These are phyloP conservation scores for Cordyceps cicadae DNA, from an alignment of 2,329 filamentous ascomycete species.

Conservation along the genomic window DNA sequence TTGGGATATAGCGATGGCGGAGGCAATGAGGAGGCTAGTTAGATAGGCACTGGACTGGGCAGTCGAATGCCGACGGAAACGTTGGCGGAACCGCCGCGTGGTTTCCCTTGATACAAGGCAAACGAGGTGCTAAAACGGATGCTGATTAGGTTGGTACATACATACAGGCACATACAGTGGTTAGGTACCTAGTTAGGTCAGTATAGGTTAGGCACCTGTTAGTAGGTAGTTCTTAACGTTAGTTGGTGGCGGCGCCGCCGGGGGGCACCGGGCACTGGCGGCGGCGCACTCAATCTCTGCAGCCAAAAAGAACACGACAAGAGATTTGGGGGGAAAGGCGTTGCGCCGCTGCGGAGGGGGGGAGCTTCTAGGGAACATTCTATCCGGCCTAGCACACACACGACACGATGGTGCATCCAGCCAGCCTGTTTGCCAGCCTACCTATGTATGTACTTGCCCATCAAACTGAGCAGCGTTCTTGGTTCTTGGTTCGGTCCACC, in stretches of 20 bases:
- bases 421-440: too few species aligned
- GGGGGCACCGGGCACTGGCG: neutral
- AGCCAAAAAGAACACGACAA: neutral
- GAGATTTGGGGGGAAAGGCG: neutral
- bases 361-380: neutral
- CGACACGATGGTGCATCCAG: too few species aligned
- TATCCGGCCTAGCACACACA: neutral
- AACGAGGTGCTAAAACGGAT: too few species aligned
- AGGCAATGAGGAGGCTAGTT: neutral
- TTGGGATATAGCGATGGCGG: too few species aligned
- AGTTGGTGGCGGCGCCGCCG: neutral
- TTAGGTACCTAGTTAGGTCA: too few species aligned
- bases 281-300: slow-evolving; percentile 1
- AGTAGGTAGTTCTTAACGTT: too few species aligned
- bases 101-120: too few species aligned
- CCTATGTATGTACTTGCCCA: too few species aligned
- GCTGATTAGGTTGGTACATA: too few species aligned
- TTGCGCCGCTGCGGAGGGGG: neutral
- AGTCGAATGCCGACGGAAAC: neutral
- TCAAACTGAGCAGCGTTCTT: neutral
- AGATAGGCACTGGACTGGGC: neutral
- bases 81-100: neutral
- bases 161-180: too few species aligned
- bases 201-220: too few species aligned
- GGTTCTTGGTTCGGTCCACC: neutral